Evolutionary conservation across 1,284 basidiomycete genomes (phyloP).

Genomic region (Fomitiporia mediterranea): DNA sequence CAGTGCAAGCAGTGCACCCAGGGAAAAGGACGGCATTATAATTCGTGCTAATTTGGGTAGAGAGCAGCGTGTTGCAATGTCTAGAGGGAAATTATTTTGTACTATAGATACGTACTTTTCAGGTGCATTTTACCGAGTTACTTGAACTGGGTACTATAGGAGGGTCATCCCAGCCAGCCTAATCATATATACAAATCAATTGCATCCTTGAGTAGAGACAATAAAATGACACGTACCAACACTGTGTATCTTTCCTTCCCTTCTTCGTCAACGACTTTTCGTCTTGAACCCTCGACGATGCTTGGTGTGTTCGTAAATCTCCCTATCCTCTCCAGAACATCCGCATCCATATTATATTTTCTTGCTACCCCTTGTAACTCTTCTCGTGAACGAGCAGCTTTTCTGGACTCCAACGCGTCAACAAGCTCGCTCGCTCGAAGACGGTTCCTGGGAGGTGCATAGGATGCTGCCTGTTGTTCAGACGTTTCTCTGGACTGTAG

Average conservation of each 20-base stretch:
- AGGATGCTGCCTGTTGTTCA: slow-evolving; percentile 35
- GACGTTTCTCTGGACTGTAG: slow-evolving; percentile 50
- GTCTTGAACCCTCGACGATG: slow-evolving; percentile 47
- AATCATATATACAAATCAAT: not conserved
- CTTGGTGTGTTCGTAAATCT: slow-evolving; percentile 70
- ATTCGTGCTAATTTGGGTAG: not conserved
- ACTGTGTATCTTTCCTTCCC: slow-evolving; percentile 59
- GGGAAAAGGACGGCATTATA: too few relatives aligned
- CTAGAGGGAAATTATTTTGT: not conserved
- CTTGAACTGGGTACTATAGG: not conserved
- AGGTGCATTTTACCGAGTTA: not conserved
- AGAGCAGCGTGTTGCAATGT: not conserved
- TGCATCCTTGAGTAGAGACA: not conserved
- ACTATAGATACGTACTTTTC: not conserved
- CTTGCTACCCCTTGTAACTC: slow-evolving; percentile 49
- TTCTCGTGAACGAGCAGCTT: slow-evolving; percentile 39
- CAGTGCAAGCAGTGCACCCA: too few relatives aligned
- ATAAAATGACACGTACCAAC: slow-evolving; percentile 37
- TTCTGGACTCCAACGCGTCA: slow-evolving; percentile 64
- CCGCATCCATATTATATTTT: slow-evolving; percentile 54
- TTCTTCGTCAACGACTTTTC: slow-evolving; percentile 46
- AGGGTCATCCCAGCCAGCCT: slow-evolving; percentile 16
- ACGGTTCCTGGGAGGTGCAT: slow-evolving; percentile 40
- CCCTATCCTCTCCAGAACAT: slow-evolving; percentile 52
- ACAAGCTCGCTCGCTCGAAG: slow-evolving; percentile 54